Percentiles rank a stretch among this genome's conserved stretches.
phyloP scores from a whole-genome alignment of 768 basidiomycete species.

The Gymnopilus dilepis region DNA sequence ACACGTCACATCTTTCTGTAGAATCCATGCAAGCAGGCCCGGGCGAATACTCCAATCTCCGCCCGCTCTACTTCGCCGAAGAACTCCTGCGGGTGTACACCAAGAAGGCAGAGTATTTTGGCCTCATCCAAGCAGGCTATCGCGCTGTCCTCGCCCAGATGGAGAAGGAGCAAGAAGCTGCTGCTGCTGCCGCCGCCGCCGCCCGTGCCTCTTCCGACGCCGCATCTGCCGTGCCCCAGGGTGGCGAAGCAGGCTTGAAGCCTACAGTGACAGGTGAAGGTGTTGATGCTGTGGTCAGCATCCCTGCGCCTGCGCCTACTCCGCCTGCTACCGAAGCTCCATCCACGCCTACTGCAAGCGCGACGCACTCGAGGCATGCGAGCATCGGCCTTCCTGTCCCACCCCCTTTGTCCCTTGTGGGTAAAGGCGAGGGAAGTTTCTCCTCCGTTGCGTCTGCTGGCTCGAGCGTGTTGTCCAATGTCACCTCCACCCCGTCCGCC shows the following conservation, averaged over 20 bases:
- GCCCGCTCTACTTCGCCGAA: constrained; percentile 72
- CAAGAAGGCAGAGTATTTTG: constrained; percentile 59
- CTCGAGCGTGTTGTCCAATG: background rate
- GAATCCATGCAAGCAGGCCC: constrained; percentile 47
- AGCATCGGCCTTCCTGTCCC: constrained; percentile 32
- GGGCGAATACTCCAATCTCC: constrained; percentile 68
- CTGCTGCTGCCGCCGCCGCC: too few relatives aligned
- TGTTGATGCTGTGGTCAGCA: too few relatives aligned
- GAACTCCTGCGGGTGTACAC: constrained; percentile 73
- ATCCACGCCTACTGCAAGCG: constrained; percentile 37
- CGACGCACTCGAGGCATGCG: constrained; percentile 28
- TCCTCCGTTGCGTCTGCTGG: background rate
- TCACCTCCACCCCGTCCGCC: background rate
- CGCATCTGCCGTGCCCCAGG: background rate
- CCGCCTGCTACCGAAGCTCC: constrained; percentile 44
- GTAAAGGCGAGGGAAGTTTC: background rate
- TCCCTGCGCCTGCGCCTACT: constrained; percentile 22
- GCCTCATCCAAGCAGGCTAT: constrained; percentile 73
- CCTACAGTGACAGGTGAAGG: too few relatives aligned
- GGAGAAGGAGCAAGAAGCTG: background rate
- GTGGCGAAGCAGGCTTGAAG: too few relatives aligned
- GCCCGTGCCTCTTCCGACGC: background rate
- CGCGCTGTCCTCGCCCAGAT: constrained; percentile 41
- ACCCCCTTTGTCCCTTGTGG: background rate
- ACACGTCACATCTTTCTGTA: constrained; percentile 28